Base-by-base conservation (phyloP, 1,139 yeast genomes). In the Debaryomyces subglobosus region DNA sequence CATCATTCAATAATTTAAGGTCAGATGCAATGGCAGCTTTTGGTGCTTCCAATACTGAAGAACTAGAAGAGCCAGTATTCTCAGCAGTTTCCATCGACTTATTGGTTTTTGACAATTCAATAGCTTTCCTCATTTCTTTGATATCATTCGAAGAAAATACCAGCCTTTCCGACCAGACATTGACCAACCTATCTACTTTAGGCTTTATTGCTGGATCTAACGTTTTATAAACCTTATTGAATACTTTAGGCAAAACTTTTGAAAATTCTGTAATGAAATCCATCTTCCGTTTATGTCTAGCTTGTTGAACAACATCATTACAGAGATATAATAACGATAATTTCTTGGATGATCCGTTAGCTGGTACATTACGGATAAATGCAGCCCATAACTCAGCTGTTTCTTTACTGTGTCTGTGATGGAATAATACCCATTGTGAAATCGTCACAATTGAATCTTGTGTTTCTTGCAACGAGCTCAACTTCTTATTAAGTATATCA, bases 391-490 rank as follows among this genome's bases (percentile, higher is more conserved):
- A 67, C 37, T 71, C 64, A 3, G 90, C 89, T 23, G 85, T 77
- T 41, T 79, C 80, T 9, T 66, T 66, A 23, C 86, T 82, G 57
- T 86, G 81, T 46, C 92, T 74, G 56, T 86, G 82, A 63, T 89
- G 92, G 68, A 89, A 89, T 52, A 89, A 69, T 35, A 85, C 85
- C 96, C 96, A 90, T 62, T 88, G 95, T 0, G 96, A 84, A 3
- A 89, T 84, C 5, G 90, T 79, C 27, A 88, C 94, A 57, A 89
- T 89, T 9, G 92, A 82, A 52, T 89, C 95, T 62, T 87, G 96
- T 0, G 96, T 84, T 55, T 87, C 96, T 58, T 83, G 86, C 42
- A 89, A 72, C 8, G 78, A 67, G 6, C 77, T 73, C 43, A 90
- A 73, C 65, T 87, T 89, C 53, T 81, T 73, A 43, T 62, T 63